These are phyloP conservation scores for Pleurotus djamor DNA, from an alignment of 768 basidiomycete species.

Conservation along the genomic window DNA sequence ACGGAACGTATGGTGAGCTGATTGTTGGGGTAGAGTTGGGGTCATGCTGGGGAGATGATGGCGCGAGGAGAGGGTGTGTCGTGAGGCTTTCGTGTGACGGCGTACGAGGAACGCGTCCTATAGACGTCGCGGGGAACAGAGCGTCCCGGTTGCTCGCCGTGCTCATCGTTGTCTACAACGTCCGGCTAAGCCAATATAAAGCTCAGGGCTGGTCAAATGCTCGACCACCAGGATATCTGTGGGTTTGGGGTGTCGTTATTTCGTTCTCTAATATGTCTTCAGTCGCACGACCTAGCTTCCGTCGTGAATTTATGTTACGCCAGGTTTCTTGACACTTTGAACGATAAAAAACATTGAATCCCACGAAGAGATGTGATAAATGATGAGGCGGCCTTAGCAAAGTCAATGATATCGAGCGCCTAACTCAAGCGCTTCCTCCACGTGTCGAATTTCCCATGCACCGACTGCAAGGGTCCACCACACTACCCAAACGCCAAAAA, in stretches of 20 bases:
- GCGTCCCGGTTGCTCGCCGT: conserved; percentile 23
- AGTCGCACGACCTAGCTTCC: too few species aligned
- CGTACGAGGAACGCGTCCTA: conserved; percentile 44
- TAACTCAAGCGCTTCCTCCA: background rate
- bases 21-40: conserved; percentile 24
- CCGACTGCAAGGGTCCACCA: conserved; percentile 6
- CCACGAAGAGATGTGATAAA: too few species aligned
- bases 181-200: too few species aligned
- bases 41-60: conserved; percentile 21
- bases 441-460: conserved; percentile 17
- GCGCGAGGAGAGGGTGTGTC: conserved; percentile 66
- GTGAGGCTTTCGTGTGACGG: conserved; percentile 53
- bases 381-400: too few species aligned
- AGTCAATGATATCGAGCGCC: background rate
- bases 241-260: too few species aligned
- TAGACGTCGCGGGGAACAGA: conserved; percentile 51
- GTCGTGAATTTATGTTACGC: too few species aligned
- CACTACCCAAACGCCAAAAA: conserved; percentile 8
- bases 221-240: too few species aligned
- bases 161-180: conserved; percentile 22
- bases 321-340: too few species aligned
- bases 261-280: too few species aligned
- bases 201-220: too few species aligned
- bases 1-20: conserved; percentile 60
- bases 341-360: too few species aligned